Evolutionary conservation across 2,329 filamentous ascomycete genomes (phyloP).

Genomic region (Lasiodiplodia sp.): DNA sequence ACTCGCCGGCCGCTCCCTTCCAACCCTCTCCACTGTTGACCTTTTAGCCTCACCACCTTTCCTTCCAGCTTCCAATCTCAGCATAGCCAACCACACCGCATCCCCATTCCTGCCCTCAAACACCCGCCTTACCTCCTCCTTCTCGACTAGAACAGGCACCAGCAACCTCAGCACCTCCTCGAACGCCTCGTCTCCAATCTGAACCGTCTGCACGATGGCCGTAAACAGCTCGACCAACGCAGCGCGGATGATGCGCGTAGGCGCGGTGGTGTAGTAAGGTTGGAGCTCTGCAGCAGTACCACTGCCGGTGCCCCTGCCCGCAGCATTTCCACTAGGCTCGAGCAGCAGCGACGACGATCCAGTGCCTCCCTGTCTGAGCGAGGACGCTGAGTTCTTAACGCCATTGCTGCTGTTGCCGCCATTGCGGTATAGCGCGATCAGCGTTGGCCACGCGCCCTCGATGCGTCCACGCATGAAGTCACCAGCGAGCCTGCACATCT

Average conservation of each 20-base stretch:
- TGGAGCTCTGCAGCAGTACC: slow-evolving; percentile 4
- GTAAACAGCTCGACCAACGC: slow-evolving; percentile 66
- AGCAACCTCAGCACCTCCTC: slow-evolving; percentile 74
- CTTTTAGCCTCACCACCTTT: background rate
- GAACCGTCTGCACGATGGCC: slow-evolving; percentile 67
- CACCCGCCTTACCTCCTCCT: slow-evolving; percentile 60
- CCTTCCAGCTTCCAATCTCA: background rate
- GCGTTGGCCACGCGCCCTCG: slow-evolving; percentile 72
- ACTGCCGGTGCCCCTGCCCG: background rate
- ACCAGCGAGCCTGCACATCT: slow-evolving; percentile 75
- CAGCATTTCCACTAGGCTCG: background rate
- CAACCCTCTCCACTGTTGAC: background rate
- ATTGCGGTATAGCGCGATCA: slow-evolving; percentile 46
- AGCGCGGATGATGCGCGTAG: slow-evolving; percentile 70
- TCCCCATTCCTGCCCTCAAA: slow-evolving; percentile 74
- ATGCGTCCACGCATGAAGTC: slow-evolving; percentile 82
- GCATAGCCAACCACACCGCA: slow-evolving; percentile 71
- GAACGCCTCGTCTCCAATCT: slow-evolving; percentile 69
- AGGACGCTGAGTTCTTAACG: background rate
- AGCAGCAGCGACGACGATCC: background rate
- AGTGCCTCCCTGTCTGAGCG: background rate
- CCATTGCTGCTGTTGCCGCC: background rate
- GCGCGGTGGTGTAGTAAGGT: slow-evolving; percentile 59
- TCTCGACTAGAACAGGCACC: slow-evolving; percentile 44
- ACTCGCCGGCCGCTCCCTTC: background rate